Evolutionary conservation across 345 rosid species (phyloP).

Genomic region (Ricinus communis): DNA sequence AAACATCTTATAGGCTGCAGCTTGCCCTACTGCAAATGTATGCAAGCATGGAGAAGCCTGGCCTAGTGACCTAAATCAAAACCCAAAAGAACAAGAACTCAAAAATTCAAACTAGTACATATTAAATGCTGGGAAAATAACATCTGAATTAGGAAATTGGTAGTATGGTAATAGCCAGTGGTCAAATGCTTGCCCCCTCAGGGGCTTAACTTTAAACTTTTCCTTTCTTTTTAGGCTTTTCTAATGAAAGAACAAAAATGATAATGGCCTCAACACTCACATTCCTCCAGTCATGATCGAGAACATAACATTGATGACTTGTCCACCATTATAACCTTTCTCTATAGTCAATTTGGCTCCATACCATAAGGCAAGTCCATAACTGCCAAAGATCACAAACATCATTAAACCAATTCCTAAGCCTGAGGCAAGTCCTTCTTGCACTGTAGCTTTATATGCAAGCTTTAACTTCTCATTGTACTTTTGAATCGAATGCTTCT

Average conservation of each 20-base stretch:
- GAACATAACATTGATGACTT: constrained; percentile 60
- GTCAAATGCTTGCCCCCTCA: too few species aligned
- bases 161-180: too few species aligned
- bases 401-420: constrained; percentile 56
- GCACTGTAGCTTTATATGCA: constrained; percentile 51
- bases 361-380: constrained; percentile 70
- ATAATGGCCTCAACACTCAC: not conserved
- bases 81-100: too few species aligned
- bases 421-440: constrained; percentile 79
- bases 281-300: constrained; percentile 63
- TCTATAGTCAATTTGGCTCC: constrained; percentile 62
- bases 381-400: constrained; percentile 45
- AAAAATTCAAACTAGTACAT: too few species aligned
- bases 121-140: too few species aligned
- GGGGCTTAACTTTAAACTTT: too few species aligned
- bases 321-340: constrained; percentile 76
- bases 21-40: constrained; percentile 69
- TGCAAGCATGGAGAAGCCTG: constrained; percentile 62
- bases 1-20: constrained; percentile 75
- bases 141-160: too few species aligned
- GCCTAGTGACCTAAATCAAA: constrained; percentile 48
- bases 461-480: constrained; percentile 55
- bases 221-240: too few species aligned
- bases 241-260: too few species aligned
- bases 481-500: constrained; percentile 62